phyloP scores from a whole-genome alignment of 2,329 filamentous ascomycete genomes.

The Trichoderma asperellum region DNA sequence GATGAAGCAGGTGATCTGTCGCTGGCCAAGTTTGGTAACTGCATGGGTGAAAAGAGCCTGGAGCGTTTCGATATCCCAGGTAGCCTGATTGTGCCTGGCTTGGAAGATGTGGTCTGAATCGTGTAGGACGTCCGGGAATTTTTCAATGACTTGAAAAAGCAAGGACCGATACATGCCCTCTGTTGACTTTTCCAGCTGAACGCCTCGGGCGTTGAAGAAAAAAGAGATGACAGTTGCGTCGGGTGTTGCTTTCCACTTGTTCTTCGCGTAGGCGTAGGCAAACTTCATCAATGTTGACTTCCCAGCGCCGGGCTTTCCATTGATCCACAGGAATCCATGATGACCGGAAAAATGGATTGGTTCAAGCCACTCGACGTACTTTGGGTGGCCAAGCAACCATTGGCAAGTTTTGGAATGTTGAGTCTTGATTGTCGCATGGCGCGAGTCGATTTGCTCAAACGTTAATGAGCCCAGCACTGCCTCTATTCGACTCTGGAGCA shows the following conservation, averaged over 20 bases:
- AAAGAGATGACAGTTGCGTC: neutral
- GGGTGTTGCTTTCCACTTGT: neutral
- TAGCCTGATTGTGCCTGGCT: neutral
- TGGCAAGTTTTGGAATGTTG: neutral
- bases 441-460: neutral
- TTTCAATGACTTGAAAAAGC: neutral
- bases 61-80: neutral
- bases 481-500: neutral
- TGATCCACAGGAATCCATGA: neutral
- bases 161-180: neutral
- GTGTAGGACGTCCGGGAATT: neutral
- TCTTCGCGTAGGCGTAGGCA: neutral
- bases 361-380: neutral
- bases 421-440: neutral
- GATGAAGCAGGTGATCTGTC: neutral
- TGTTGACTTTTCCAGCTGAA: neutral
- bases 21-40: neutral
- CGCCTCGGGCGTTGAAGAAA: neutral
- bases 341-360: neutral
- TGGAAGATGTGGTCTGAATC: neutral
- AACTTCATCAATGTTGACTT: slow-evolving; percentile 15
- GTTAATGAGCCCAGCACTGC: neutral
- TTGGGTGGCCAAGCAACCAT: neutral
- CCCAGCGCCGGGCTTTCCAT: neutral
- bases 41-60: neutral